Percentiles rank a stretch among this genome's conserved stretches.
These are phyloP conservation scores for Agarophyton chilense DNA, from an alignment of 23 red algal species.

Conservation along the genomic window DNA sequence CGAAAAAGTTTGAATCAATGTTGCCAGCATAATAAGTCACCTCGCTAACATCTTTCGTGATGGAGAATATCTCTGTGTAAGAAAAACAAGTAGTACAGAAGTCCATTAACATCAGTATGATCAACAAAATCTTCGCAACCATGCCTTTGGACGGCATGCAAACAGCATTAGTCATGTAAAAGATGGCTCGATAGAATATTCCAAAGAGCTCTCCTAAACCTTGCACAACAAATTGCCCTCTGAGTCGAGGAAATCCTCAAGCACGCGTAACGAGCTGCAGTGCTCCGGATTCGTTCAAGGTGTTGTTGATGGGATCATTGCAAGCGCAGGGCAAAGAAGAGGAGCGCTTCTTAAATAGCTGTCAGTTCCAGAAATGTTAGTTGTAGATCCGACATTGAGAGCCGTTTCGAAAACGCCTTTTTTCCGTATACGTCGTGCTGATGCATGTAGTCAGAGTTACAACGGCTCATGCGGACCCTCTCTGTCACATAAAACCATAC, in stretches of 20 bases:
- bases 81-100: background rate
- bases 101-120: background rate
- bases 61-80: slow-evolving; percentile 56
- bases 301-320: no score
- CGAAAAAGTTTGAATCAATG: slow-evolving; percentile 51
- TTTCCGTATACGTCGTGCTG: no score
- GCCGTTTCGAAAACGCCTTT: background rate
- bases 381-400: no score
- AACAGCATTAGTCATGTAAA: background rate
- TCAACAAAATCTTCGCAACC: background rate
- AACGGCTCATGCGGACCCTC: background rate
- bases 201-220: background rate
- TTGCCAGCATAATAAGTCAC: slow-evolving; percentile 48
- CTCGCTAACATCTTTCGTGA: slow-evolving; percentile 18
- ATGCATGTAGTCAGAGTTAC: background rate
- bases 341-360: no score
- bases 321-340: no score
- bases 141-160: background rate
- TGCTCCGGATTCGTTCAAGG: no score
- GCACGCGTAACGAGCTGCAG: no score
- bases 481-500: background rate
- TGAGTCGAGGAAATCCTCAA: no score
- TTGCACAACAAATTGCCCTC: background rate
- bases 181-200: background rate
- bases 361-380: no score